A percentile compares a stretch with the other conserved stretches of the same genome.
Evolutionary conservation across 164 flowering plant species (phyloP).

Genomic region (Magnolia changhungtana): DNA sequence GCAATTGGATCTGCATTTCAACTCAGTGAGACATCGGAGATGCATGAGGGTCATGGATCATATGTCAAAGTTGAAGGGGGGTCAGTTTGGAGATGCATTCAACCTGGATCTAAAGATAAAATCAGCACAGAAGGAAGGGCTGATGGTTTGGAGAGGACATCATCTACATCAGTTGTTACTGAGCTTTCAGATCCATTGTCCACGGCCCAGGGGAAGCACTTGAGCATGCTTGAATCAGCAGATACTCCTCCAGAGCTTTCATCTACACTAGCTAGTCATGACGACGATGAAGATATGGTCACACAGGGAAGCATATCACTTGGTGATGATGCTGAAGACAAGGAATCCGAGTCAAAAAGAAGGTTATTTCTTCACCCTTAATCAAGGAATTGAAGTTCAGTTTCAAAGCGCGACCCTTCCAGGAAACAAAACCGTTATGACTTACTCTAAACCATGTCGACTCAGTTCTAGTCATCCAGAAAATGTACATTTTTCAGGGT

Average conservation of each 20-base stretch:
- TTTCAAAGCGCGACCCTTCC: background rate
- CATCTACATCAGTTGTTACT: conserved; percentile 57
- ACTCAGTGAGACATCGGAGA: conserved; percentile 35
- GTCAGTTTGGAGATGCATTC: conserved; percentile 40
- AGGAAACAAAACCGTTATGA: background rate
- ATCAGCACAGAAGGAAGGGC: conserved; percentile 37
- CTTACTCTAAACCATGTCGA: background rate
- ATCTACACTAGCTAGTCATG: conserved; percentile 55
- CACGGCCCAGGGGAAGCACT: conserved; percentile 36
- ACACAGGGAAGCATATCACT: conserved; percentile 49
- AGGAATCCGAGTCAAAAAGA: conserved; percentile 66
- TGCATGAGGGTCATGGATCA: conserved; percentile 33
- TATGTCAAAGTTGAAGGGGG: conserved; percentile 44
- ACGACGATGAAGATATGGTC: conserved; percentile 55
- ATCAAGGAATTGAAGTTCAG: background rate
- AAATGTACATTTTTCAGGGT: background rate
- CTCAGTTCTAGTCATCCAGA: background rate
- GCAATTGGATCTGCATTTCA: conserved; percentile 37
- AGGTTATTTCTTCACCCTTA: conserved; percentile 34
- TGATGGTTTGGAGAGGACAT: conserved; percentile 55
- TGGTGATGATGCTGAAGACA: conserved; percentile 55
- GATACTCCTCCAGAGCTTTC: conserved; percentile 67
- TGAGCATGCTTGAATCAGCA: conserved; percentile 38
- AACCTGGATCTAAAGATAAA: conserved; percentile 40
- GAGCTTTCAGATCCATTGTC: conserved; percentile 57